Conservation (phyloP, 352 stramenopile genomes). For the Phytophthora fragariae region DNA sequence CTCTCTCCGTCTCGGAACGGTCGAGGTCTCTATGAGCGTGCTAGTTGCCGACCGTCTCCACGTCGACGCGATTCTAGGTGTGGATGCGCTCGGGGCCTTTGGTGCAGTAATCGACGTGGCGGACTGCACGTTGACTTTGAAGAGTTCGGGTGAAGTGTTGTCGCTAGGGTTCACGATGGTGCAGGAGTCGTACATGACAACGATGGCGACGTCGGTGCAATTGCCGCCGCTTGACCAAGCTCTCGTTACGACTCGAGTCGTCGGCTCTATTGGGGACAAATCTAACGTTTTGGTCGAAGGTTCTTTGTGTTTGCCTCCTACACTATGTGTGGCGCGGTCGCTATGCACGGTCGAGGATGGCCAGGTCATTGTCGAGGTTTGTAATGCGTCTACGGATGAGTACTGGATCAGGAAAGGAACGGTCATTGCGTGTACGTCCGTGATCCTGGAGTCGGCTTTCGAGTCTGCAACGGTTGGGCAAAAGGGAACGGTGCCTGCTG, state of each 20-base stretch:
- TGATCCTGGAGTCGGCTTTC: slow-evolving; percentile 11
- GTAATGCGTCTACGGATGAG: background rate
- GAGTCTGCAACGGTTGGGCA: background rate
- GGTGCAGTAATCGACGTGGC: slow-evolving; percentile 4
- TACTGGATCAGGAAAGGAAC: slow-evolving; percentile 1
- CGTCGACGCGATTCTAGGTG: slow-evolving; percentile 1
- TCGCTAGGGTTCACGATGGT: background rate
- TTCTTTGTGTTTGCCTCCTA: background rate
- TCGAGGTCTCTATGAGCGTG: background rate
- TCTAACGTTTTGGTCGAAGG: slow-evolving; percentile 11
- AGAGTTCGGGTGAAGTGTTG: background rate
- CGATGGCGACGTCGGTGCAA: background rate
- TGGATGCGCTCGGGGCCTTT: background rate
- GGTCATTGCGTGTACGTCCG: background rate
- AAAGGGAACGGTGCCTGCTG: background rate
- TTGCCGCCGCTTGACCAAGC: background rate
- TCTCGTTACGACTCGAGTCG: background rate
- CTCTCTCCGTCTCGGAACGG: background rate
- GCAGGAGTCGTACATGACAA: background rate
- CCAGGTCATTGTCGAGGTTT: background rate
- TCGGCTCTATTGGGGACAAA: background rate
- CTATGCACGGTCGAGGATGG: slow-evolving; percentile 1
- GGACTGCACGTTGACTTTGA: slow-evolving; percentile 3
- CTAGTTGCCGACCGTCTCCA: background rate
- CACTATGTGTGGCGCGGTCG: background rate